Conservation (phyloP, 139 green algal species). For the Pycnococcus provasolii region DNA sequence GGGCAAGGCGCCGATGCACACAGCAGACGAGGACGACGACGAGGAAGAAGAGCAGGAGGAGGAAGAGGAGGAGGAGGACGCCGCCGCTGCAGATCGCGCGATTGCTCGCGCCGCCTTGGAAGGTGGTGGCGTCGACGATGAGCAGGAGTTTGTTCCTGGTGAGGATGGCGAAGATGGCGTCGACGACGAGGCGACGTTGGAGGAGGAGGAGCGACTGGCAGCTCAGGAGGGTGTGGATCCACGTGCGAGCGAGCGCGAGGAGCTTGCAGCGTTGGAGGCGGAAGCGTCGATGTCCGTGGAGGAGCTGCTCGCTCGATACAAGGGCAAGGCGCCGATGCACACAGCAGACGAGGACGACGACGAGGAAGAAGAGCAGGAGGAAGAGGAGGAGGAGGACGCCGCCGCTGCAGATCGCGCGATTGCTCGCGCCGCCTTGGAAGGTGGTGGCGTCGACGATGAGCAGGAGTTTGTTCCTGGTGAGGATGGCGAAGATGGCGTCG, state of each 20-base stretch:
- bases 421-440: not conserved
- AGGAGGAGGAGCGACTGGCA: slow-evolving; percentile 52
- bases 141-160: too few species aligned
- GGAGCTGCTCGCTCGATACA: not conserved
- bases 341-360: slow-evolving; percentile 11
- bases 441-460: too few species aligned
- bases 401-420: not conserved
- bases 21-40: slow-evolving; percentile 8
- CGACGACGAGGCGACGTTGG: slow-evolving; percentile 65
- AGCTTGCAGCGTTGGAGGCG: slow-evolving; percentile 56
- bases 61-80: slow-evolving; percentile 21
- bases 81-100: not conserved
- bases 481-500: slow-evolving; percentile 4
- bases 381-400: slow-evolving; percentile 20
- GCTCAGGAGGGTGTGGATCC: slow-evolving; percentile 33
- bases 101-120: not conserved
- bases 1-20: not conserved
- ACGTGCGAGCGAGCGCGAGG: slow-evolving; percentile 28
- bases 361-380: slow-evolving; percentile 4
- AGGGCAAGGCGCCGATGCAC: not conserved
- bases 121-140: too few species aligned
- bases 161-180: not conserved
- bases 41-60: slow-evolving; percentile 14
- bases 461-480: too few species aligned
- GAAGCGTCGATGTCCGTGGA: slow-evolving; percentile 63